Evolutionary conservation across 2,329 filamentous ascomycete species (phyloP), one percentile per base, ranked within the genome.

Genomic region (Ceratocystis destructans): DNA sequence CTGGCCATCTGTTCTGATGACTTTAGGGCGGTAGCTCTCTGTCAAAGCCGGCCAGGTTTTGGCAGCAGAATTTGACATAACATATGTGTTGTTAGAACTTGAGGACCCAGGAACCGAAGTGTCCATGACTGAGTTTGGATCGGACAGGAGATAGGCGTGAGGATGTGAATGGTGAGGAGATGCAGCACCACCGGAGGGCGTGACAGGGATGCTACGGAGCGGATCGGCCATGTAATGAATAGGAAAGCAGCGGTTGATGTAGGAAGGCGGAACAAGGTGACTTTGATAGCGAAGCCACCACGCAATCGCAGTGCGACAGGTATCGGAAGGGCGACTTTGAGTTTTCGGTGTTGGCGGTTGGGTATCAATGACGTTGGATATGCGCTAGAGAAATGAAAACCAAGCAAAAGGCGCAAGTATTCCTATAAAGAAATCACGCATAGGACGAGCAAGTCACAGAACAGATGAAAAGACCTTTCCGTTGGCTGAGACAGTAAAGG

Each of bases 41-140:
- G 55, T 33, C 66, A 80, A 80, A 68, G 81, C 81, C 22, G 81
- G 79, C 67, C 83, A 81, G 71, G 81, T 82, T 74, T 88, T 89
- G 68, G 86, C 79, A 15, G 91, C 90, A 69, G 88, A 91, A 73
- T 90, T 89, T 20, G 90, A 87, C 89, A 97, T 94, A 73, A 96
- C 86, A 78, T 93, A 96, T 28, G 92, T 91, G 73, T 89, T 89
- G 76, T 83, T 86, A n/a, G 83, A 83, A 62, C 82, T 76, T 69
- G 77, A 77, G 31, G 80, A 80, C 46, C 76, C 75, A 10, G 80
- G 80, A 62, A 79, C 41, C 15, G 61, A 20, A 22, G 22, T 61
- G 46, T 62, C 77, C 71, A 68, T 73, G 45, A n/a, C 31, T 8
- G 77, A 75, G 48, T 71, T 66, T 59, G 31, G 31, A 4, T 59